phyloP scores from a whole-genome alignment of 2,329 filamentous ascomycete genomes.

The Claviceps pazoutovae region DNA sequence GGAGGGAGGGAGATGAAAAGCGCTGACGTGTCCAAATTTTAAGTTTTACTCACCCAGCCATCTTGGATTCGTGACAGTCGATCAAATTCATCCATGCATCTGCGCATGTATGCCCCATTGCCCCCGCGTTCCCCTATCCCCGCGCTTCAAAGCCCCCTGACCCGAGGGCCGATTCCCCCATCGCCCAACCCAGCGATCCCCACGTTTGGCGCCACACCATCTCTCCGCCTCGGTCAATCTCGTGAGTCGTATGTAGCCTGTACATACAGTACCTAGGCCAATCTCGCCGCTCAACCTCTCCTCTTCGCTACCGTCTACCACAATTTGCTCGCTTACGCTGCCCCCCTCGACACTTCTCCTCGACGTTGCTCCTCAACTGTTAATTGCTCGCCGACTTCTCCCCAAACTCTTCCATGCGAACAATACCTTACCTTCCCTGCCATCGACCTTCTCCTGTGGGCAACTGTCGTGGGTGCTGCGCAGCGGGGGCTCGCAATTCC shows the following conservation, averaged over 20 bases:
- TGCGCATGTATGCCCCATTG: too few relatives aligned
- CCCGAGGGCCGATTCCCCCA: not conserved
- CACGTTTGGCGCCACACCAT: not conserved
- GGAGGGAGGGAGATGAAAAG: too few relatives aligned
- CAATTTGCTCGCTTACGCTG: not conserved
- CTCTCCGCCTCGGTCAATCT: not conserved
- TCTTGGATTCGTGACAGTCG: too few relatives aligned
- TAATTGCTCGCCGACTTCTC: not conserved
- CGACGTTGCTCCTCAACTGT: too few relatives aligned
- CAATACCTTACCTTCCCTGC: constrained; percentile 9
- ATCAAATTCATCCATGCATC: too few relatives aligned
- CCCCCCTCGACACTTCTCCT: not conserved
- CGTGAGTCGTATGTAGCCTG: too few relatives aligned
- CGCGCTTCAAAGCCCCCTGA: not conserved
- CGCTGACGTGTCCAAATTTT: too few relatives aligned
- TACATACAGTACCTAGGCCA: too few relatives aligned
- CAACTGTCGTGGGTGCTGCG: constrained; percentile 20
- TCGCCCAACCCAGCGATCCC: not conserved
- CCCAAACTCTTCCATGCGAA: constrained; percentile 1
- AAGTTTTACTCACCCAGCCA: too few relatives aligned
- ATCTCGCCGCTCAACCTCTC: not conserved
- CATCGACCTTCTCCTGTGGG: constrained; percentile 17
- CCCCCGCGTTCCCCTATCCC: too few relatives aligned
- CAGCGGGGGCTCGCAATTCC: constrained; percentile 19
- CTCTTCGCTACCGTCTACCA: not conserved